These are phyloP conservation scores for Lasiodiplodia sp. DNA, from an alignment of 2,329 filamentous ascomycete genomes.

Conservation along the genomic window DNA sequence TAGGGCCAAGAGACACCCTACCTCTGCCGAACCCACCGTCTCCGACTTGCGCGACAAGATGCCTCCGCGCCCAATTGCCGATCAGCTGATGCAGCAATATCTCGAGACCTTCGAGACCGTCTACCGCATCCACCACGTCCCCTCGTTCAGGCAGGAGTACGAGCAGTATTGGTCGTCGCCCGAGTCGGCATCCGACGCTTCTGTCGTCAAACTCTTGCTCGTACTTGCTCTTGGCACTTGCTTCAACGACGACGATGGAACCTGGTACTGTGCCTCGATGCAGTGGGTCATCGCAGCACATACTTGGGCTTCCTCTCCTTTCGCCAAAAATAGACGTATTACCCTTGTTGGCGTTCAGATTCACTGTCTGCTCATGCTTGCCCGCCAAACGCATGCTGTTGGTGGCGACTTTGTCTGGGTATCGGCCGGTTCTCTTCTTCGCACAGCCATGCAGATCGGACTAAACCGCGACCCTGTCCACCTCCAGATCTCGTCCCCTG, in stretches of 20 bases:
- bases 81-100: slow-evolving; percentile 36
- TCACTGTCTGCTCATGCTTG: slow-evolving; percentile 45
- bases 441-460: slow-evolving; percentile 53
- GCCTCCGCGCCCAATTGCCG: slow-evolving; percentile 28
- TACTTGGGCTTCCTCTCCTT: slow-evolving; percentile 46
- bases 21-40: slow-evolving; percentile 33
- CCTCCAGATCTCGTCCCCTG: slow-evolving; percentile 45
- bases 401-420: slow-evolving; percentile 47
- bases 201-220: slow-evolving; percentile 16
- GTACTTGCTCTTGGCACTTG: slow-evolving; percentile 36
- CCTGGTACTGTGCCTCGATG: background rate
- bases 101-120: slow-evolving; percentile 38
- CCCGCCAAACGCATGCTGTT: slow-evolving; percentile 42
- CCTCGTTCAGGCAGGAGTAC: slow-evolving; percentile 38
- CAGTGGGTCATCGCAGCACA: slow-evolving; percentile 39
- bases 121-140: slow-evolving; percentile 37
- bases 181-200: slow-evolving; percentile 29
- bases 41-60: slow-evolving; percentile 29
- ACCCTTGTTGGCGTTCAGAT: slow-evolving; percentile 45
- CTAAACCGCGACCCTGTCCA: slow-evolving; percentile 49
- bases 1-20: slow-evolving; percentile 34
- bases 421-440: slow-evolving; percentile 47
- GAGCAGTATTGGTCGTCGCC: slow-evolving; percentile 35
- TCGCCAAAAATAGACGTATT: slow-evolving; percentile 39
- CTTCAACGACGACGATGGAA: background rate